Evolutionary conservation across 768 basidiomycete genomes (phyloP).

Genomic region (Psilocybe tampanensis): DNA sequence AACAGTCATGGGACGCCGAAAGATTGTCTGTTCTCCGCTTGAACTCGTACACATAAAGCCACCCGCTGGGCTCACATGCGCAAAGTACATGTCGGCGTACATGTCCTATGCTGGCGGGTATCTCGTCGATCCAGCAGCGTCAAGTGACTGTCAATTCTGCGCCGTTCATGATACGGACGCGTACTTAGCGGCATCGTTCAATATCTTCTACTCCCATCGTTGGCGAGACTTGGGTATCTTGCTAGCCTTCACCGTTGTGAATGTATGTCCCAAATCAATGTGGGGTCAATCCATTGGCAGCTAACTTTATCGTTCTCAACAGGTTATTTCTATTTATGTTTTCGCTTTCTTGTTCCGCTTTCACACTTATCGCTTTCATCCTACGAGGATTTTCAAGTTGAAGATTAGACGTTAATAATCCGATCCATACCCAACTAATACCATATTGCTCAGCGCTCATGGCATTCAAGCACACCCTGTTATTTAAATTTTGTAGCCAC

Average conservation of each 20-base stretch:
- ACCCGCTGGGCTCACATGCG: slow-evolving; percentile 53
- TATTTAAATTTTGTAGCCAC: no score
- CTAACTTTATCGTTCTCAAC: no score
- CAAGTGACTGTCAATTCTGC: slow-evolving; percentile 57
- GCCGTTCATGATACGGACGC: slow-evolving; percentile 53
- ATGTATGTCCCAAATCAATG: slow-evolving; percentile 29
- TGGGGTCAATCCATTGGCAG: no score
- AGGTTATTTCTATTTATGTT: neutral
- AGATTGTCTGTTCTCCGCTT: slow-evolving; percentile 45
- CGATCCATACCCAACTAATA: no score
- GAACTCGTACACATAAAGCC: slow-evolving; percentile 58
- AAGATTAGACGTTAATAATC: no score
- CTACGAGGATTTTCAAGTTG: no score
- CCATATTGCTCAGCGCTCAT: no score
- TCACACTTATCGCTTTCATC: neutral
- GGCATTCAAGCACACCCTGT: no score
- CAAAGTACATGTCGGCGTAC: slow-evolving; percentile 49
- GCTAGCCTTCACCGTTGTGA: slow-evolving; percentile 46
- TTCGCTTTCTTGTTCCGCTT: neutral
- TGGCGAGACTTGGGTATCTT: slow-evolving; percentile 59
- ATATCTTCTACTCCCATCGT: slow-evolving; percentile 52
- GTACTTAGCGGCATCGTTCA: slow-evolving; percentile 51
- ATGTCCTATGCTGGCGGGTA: slow-evolving; percentile 54
- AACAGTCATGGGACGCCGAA: slow-evolving; percentile 38
- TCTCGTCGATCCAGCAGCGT: slow-evolving; percentile 51